Evolutionary conservation across 2,329 filamentous ascomycete genomes (phyloP).

Genomic region (Laburnicola sp.): DNA sequence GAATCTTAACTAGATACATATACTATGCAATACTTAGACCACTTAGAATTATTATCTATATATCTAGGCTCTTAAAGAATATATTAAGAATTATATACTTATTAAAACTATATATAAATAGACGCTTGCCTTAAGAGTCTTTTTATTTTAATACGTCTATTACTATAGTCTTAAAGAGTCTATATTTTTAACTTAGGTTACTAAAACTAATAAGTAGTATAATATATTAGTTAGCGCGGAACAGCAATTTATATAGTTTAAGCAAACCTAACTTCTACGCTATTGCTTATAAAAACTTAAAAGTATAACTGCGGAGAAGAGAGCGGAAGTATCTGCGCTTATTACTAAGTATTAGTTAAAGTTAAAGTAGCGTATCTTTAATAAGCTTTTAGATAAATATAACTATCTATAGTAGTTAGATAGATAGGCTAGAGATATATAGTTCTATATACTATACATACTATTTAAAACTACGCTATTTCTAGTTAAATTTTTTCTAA

Average conservation of each 20-base stretch:
- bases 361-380: constrained; percentile 44
- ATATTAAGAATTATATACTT: constrained; percentile 59
- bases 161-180: constrained; percentile 34
- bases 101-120: constrained; percentile 63
- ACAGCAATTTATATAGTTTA: constrained; percentile 34
- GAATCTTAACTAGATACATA: constrained; percentile 54
- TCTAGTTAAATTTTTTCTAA: too few species aligned
- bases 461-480: too few species aligned
- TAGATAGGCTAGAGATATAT: constrained; percentile 58
- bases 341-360: constrained; percentile 48
- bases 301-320: constrained; percentile 25
- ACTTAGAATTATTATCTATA: constrained; percentile 65
- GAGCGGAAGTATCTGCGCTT: constrained; percentile 41
- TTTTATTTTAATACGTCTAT: constrained; percentile 46
- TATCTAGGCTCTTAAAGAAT: constrained; percentile 54
- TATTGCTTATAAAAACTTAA: constrained; percentile 33
- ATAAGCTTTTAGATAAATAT: constrained; percentile 41
- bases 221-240: constrained; percentile 38
- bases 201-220: constrained; percentile 29
- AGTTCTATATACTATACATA: constrained; percentile 61
- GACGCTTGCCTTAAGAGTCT: constrained; percentile 56
- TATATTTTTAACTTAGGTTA: constrained; percentile 33
- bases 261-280: constrained; percentile 33
- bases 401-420: constrained; percentile 54
- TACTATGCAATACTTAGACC: constrained; percentile 61